A percentile compares a stretch with the other conserved stretches of the same genome.
These are phyloP conservation scores for Calonectria multiphialidica DNA, from an alignment of 2,329 filamentous ascomycete genomes.

Conservation along the genomic window DNA sequence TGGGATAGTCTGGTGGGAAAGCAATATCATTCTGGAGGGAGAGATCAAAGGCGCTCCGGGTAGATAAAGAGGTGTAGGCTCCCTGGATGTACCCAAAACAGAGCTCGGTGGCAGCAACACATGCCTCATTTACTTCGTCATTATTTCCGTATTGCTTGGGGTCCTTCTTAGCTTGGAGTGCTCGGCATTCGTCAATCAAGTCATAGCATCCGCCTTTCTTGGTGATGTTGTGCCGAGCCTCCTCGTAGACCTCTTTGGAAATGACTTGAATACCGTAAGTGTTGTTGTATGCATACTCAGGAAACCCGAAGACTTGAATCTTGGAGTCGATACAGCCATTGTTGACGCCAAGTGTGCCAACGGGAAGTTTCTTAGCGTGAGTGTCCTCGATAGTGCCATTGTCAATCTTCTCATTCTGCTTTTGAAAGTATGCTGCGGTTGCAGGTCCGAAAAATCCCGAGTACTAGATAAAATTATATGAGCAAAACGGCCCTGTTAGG, in stretches of 20 bases:
- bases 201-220: conserved; percentile 61
- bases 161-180: conserved; percentile 46
- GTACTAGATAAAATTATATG: conserved; percentile 52
- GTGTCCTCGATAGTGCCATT: conserved; percentile 37
- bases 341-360: conserved; percentile 73
- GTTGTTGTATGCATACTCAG: conserved; percentile 70
- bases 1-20: conserved; percentile 70
- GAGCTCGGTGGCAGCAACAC: conserved; percentile 59
- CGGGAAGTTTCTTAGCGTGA: conserved; percentile 59
- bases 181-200: conserved; percentile 62
- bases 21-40: conserved; percentile 61
- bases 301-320: conserved; percentile 66
- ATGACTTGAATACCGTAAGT: conserved; percentile 73
- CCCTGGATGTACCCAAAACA: conserved; percentile 34
- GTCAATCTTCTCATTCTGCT: conserved; percentile 65
- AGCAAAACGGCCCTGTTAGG: background rate
- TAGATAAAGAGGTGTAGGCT: conserved; percentile 6
- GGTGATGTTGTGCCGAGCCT: conserved; percentile 21
- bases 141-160: conserved; percentile 54
- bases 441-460: conserved; percentile 75
- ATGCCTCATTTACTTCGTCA: conserved; percentile 56
- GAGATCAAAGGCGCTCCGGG: conserved; percentile 65
- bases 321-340: conserved; percentile 76
- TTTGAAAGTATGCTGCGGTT: conserved; percentile 66
- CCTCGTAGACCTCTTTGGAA: conserved; percentile 53